These are phyloP conservation scores for Ottelia alismoides DNA, from an alignment of 106 monocot genomes.

Conservation along the genomic window DNA sequence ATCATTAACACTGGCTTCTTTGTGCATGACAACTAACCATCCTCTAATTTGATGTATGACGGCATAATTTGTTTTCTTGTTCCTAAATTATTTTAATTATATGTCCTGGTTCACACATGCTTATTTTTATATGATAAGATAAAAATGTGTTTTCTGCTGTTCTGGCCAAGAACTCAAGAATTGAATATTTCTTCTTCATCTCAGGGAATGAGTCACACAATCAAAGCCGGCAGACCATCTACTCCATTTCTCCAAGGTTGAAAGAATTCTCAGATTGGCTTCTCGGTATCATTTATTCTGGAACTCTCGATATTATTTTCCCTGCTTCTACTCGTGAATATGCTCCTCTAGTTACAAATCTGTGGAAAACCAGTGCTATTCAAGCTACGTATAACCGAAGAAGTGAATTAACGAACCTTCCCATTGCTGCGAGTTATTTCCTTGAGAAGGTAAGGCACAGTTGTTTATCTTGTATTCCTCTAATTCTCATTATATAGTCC, in stretches of 20 bases:
- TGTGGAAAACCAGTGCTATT: conserved; percentile 81
- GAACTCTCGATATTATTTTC: conserved; percentile 61
- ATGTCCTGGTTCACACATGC: no score
- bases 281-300: conserved; percentile 51
- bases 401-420: conserved; percentile 42
- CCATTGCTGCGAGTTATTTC: conserved; percentile 60
- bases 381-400: conserved; percentile 60
- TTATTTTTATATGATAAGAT: no score
- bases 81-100: no score
- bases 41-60: no score
- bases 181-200: not conserved
- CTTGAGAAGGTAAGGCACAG: conserved; percentile 58
- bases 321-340: conserved; percentile 73
- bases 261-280: conserved; percentile 69
- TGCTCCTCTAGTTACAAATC: conserved; percentile 61
- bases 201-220: conserved; percentile 16
- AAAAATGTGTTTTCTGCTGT: no score
- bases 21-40: no score
- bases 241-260: conserved; percentile 49
- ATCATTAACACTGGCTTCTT: no score
- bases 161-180: no score
- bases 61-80: no score
- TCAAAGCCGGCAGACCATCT: conserved; percentile 15
- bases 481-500: no score
- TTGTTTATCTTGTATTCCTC: no score